Percentiles rank a stretch among this genome's conserved stretches.
These are phyloP conservation scores for Trifolium pratense DNA, from an alignment of 306 rosid genomes.

Conservation along the genomic window DNA sequence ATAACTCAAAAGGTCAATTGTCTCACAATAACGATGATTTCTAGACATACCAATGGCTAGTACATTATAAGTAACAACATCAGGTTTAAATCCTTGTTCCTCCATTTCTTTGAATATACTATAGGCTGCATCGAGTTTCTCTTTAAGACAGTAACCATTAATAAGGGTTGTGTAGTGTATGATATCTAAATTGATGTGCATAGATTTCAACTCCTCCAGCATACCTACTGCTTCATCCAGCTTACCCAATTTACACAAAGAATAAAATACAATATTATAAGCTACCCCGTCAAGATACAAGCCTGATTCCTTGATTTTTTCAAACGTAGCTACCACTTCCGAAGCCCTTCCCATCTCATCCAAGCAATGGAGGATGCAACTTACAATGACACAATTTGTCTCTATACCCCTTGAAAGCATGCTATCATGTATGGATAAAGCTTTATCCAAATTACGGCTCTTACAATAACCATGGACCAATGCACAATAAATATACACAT, in stretches of 20 bases:
- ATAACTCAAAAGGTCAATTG: constrained; percentile 50
- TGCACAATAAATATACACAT: constrained; percentile 55
- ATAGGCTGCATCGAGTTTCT: constrained; percentile 49
- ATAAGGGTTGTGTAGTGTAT: constrained; percentile 83
- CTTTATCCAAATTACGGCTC: constrained; percentile 54
- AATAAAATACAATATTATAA: constrained; percentile 68
- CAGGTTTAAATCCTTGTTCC: constrained; percentile 70
- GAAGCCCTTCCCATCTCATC: constrained; percentile 60
- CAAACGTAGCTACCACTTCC: constrained; percentile 59
- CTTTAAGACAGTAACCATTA: constrained; percentile 61
- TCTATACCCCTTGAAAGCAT: constrained; percentile 74
- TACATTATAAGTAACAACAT: constrained; percentile 68
- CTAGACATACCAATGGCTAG: constrained; percentile 69
- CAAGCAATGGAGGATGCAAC: constrained; percentile 74
- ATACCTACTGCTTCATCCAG: constrained; percentile 67
- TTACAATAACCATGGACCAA: constrained; percentile 79
- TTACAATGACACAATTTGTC: constrained; percentile 66
- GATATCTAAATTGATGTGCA: constrained; percentile 58
- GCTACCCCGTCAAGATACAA: constrained; percentile 66
- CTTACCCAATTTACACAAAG: constrained; percentile 69
- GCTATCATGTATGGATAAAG: constrained; percentile 53
- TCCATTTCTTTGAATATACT: constrained; percentile 56
- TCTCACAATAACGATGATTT: constrained; percentile 51
- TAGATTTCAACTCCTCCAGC: constrained; percentile 41
- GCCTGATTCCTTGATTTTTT: constrained; percentile 53